Evolutionary conservation across 306 rosid species (phyloP).

Genomic region (Adenanthera pavonina): DNA sequence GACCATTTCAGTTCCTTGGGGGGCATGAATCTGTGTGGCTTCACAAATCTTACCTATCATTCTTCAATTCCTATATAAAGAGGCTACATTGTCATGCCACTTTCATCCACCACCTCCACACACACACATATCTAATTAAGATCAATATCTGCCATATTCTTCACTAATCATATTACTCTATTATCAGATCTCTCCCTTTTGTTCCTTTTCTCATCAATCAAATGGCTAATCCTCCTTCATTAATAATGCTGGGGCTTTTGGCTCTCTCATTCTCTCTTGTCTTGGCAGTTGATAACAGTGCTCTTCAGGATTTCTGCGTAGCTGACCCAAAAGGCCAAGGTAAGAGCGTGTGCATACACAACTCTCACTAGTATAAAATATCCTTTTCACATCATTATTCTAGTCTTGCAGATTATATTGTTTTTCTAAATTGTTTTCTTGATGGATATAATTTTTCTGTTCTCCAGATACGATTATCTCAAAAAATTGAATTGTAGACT

Average conservation of each 20-base stretch:
- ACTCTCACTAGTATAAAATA: too few species aligned
- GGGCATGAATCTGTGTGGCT: slow-evolving; percentile 14
- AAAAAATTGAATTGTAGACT: too few species aligned
- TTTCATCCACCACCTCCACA: neutral
- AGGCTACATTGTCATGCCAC: slow-evolving; percentile 16
- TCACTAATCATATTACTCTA: neutral
- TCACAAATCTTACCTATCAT: neutral
- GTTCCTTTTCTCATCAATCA: slow-evolving; percentile 12
- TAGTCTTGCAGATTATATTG: too few species aligned
- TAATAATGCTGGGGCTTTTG: slow-evolving; percentile 28
- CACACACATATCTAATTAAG: neutral
- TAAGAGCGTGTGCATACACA: neutral
- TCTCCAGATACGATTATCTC: too few species aligned
- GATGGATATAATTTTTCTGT: too few species aligned
- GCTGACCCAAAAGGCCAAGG: slow-evolving; percentile 44
- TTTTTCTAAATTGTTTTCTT: too few species aligned
- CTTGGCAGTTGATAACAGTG: slow-evolving; percentile 29
- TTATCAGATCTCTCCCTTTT: neutral
- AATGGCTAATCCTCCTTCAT: slow-evolving; percentile 45
- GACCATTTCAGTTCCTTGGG: slow-evolving; percentile 38
- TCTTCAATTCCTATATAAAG: slow-evolving; percentile 34
- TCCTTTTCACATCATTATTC: too few species aligned
- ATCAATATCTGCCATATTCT: neutral
- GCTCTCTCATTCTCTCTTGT: slow-evolving; percentile 41
- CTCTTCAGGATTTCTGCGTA: slow-evolving; percentile 57